Evolutionary conservation across 106 monocot species (phyloP).

Genomic region (Phalaenopsis equestris): DNA sequence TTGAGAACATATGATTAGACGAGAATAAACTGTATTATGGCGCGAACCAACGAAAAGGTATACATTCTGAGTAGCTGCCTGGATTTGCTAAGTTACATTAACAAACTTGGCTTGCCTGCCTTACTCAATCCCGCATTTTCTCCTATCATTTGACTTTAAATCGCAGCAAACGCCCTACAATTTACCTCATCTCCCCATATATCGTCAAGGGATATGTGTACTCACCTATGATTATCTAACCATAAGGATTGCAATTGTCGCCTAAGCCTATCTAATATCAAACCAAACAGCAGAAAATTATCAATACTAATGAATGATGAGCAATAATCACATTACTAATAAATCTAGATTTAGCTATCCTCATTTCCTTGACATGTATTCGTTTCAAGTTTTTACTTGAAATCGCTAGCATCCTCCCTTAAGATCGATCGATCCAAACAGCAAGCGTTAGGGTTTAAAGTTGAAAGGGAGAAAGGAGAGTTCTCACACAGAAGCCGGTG

Average conservation of each 20-base stretch:
- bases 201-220: background rate
- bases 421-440: background rate
- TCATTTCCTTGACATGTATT: background rate
- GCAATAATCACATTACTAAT: background rate
- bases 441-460: background rate
- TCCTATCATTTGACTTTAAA: background rate
- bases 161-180: background rate
- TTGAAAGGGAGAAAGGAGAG: background rate
- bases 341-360: background rate
- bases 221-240: too few relatives aligned
- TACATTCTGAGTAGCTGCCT: too few relatives aligned
- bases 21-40: too few relatives aligned
- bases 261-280: background rate
- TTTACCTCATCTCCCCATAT: background rate
- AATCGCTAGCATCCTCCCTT: background rate
- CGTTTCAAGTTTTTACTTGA: background rate
- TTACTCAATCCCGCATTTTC: background rate
- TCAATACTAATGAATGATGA: background rate
- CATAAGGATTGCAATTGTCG: too few relatives aligned
- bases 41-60: too few relatives aligned
- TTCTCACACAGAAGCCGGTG: conserved; percentile 51
- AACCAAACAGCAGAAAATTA: background rate
- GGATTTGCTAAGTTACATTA: too few relatives aligned
- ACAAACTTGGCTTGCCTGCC: too few relatives aligned
- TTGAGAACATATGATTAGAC: too few relatives aligned